Conservation (phyloP, 495 filamentous ascomycete species). For the Friedmanniomyces simplex region DNA sequence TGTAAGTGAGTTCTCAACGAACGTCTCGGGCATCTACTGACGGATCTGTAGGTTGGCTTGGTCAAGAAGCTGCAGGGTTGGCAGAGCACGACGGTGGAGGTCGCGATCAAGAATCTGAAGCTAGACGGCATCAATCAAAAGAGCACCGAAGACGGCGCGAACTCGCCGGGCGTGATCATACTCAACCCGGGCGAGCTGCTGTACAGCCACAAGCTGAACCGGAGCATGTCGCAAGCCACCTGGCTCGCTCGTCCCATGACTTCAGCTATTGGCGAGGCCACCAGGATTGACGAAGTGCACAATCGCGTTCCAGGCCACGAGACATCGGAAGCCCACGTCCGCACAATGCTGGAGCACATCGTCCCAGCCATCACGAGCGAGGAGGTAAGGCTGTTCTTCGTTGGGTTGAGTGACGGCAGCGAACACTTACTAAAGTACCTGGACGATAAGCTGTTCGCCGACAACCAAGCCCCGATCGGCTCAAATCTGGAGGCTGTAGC, state of each 20-base stretch:
- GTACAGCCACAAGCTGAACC: constrained; percentile 25
- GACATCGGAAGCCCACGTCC: constrained; percentile 26
- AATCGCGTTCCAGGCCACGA: constrained; percentile 27
- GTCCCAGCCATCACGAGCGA: constrained; percentile 20
- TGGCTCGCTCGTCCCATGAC: constrained; percentile 25
- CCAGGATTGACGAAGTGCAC: constrained; percentile 14
- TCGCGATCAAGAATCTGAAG: not conserved
- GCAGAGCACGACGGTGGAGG: not conserved
- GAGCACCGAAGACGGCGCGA: not conserved
- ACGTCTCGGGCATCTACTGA: constrained; percentile 32
- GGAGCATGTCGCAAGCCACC: constrained; percentile 17
- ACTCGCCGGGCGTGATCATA: constrained; percentile 29
- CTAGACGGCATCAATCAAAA: not conserved
- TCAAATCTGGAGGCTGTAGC: constrained; percentile 1
- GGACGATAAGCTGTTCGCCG: not conserved
- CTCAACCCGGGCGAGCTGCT: constrained; percentile 31
- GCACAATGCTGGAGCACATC: constrained; percentile 26
- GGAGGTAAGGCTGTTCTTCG: constrained; percentile 30
- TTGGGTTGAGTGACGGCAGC: constrained; percentile 28
- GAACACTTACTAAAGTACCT: constrained; percentile 16
- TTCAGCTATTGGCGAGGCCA: constrained; percentile 17
- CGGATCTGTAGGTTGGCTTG: constrained; percentile 37
- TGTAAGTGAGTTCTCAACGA: not conserved
- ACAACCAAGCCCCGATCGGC: not conserved
- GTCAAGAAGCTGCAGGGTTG: constrained; percentile 34